Evolutionary conservation across 2,329 filamentous ascomycete species (phyloP), one percentile per base, ranked within the genome.

Genomic region (Acrocalymma vagum): DNA sequence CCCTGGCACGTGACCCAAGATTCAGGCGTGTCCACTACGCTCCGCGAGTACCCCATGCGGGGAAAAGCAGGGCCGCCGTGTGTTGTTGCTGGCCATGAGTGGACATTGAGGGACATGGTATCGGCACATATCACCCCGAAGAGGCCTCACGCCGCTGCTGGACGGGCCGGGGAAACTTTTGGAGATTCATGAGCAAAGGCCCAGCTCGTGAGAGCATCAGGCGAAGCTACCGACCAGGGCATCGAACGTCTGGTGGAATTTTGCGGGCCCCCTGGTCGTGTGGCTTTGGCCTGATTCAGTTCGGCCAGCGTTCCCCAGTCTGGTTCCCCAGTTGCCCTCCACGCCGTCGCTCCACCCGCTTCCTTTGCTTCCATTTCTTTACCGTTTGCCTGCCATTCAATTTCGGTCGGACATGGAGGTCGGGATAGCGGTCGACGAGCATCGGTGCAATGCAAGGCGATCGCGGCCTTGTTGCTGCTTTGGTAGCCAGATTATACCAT

Each of bases 111-210:
- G n/a, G n/a, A n/a, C n/a, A n/a, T n/a, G n/a, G n/a, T 29, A 35
- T 47, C 58, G 58, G 58, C 46, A 18, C 38, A 61, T 53, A 45
- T 42, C 40, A 33, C 18, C 4, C 58, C 58, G 58, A 61, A 40
- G 16, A 15, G 29, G n/a, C n/a, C 27, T 27, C 27, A 22, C 26
- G 26, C 48, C 27, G 42, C 46, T 44, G 45, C 46, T 43, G 44
- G 32, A 29, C 38, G 29, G 25, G 33, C 45, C 34, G 38, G 51
- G 9, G 43, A 54, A n/a, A n/a, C n/a, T 55, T 49, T 44, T 48
- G 42, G 53, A 44, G 37, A 43, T 32, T 29, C 39, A 49, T n/a
- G n/a, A n/a, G n/a, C n/a, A n/a, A n/a, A n/a, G n/a, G n/a, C n/a
- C n/a, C n/a, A 58, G 45, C 49, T 60, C 42, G 48, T 54, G 45